phyloP scores from a whole-genome alignment of 805 yeast species.

The Komagataella pastoris region DNA sequence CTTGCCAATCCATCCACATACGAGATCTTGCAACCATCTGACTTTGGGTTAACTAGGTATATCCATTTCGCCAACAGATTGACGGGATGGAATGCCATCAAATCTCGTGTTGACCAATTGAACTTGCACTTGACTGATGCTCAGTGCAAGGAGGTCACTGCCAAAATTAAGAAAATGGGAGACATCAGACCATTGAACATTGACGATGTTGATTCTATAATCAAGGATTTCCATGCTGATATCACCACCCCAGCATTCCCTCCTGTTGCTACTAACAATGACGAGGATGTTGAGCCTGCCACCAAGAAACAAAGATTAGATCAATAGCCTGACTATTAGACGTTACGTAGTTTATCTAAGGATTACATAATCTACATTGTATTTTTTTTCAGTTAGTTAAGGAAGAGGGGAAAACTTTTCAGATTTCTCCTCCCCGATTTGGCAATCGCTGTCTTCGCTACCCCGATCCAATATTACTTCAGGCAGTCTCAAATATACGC shows the following conservation, averaged over 20 bases:
- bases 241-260: constrained; percentile 33
- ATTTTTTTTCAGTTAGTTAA: background rate
- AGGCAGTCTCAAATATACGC: background rate
- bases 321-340: constrained; percentile 6
- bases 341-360: constrained; percentile 14
- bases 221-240: constrained; percentile 84
- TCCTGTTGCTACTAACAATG: constrained; percentile 9
- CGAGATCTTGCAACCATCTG: constrained; percentile 89
- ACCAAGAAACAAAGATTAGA: constrained; percentile 21
- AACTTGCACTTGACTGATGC: constrained; percentile 81
- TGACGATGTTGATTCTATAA: constrained; percentile 95
- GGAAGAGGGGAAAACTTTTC: background rate
- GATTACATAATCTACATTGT: background rate
- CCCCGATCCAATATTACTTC: background rate
- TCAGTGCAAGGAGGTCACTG: constrained; percentile 90
- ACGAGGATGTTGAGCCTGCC: constrained; percentile 12
- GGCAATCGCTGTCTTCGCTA: background rate
- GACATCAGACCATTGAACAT: constrained; percentile 89
- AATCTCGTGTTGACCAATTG: constrained; percentile 94
- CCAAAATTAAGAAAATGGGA: constrained; percentile 86
- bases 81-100: constrained; percentile 99
- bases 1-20: constrained; percentile 97
- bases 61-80: constrained; percentile 96
- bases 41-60: constrained; percentile 91
- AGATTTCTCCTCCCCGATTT: background rate